Percentiles rank a stretch among this genome's conserved stretches.
These are phyloP conservation scores for Suillus subalutaceus DNA, from an alignment of 768 basidiomycete species.

Conservation along the genomic window DNA sequence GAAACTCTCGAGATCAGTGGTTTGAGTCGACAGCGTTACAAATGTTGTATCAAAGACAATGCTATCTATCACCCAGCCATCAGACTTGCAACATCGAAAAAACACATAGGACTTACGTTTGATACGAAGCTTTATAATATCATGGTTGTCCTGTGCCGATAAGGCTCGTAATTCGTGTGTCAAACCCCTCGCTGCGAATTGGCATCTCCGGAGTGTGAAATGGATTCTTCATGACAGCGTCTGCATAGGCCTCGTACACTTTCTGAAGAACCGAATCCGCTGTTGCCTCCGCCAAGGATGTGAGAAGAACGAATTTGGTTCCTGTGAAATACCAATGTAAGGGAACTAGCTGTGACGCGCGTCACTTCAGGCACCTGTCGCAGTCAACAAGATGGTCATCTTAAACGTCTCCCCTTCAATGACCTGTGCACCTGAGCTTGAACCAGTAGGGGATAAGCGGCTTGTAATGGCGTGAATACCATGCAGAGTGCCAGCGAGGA, in stretches of 20 bases:
- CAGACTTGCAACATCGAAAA: slow-evolving; percentile 1
- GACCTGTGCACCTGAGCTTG: slow-evolving; percentile 88
- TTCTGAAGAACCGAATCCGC: slow-evolving; percentile 76
- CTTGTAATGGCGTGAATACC: slow-evolving; percentile 99
- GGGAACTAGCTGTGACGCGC: background rate
- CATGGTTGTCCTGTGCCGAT: slow-evolving; percentile 46
- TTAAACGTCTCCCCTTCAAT: slow-evolving; percentile 97
- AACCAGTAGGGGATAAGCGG: slow-evolving; percentile 79
- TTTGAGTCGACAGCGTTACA: background rate
- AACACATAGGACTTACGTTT: background rate
- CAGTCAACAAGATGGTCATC: slow-evolving; percentile 86
- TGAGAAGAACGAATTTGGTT: slow-evolving; percentile 93
- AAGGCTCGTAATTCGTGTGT: slow-evolving; percentile 64
- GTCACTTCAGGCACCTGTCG: slow-evolving; percentile 66
- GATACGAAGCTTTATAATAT: background rate
- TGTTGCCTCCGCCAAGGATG: slow-evolving; percentile 73
- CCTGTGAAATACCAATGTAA: slow-evolving; percentile 47
- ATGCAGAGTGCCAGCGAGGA: slow-evolving; percentile 94
- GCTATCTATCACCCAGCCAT: slow-evolving; percentile 1
- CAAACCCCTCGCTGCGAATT: slow-evolving; percentile 89
- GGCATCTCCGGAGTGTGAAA: slow-evolving; percentile 99
- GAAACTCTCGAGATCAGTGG: background rate
- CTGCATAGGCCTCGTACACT: slow-evolving; percentile 92
- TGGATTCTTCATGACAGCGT: slow-evolving; percentile 98
- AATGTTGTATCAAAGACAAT: slow-evolving; percentile 12